phyloP scores from a whole-genome alignment of 179 eudicot genomes.

The Camellia oleifera region DNA sequence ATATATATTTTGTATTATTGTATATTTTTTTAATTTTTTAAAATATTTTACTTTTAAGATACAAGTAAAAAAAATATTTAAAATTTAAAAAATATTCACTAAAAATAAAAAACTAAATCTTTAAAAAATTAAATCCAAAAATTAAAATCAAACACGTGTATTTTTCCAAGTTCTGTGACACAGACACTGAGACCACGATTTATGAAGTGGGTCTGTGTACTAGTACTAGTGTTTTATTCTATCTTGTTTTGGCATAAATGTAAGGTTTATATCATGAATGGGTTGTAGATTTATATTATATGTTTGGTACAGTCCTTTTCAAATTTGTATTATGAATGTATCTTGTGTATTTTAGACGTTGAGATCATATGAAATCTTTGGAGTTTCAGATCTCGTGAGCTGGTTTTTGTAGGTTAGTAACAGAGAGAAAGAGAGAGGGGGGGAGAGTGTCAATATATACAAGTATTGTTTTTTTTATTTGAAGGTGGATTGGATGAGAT shows the following conservation, averaged over 20 bases:
- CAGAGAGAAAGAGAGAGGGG: background rate
- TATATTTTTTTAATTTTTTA: no score
- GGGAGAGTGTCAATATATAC: no score
- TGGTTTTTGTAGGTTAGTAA: conserved; percentile 20
- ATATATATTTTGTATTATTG: no score
- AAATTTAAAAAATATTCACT: no score
- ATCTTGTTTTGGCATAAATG: conserved; percentile 19
- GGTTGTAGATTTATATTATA: conserved; percentile 18
- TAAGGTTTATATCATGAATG: conserved; percentile 31
- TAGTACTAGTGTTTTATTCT: background rate
- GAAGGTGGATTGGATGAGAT: no score
- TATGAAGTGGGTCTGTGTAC: background rate
- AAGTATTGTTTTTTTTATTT: no score
- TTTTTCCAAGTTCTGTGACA: background rate
- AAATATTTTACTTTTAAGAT: no score
- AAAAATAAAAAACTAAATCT: no score
- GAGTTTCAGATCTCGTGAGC: conserved; percentile 37
- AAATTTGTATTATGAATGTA: background rate
- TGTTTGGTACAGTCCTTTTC: conserved; percentile 26
- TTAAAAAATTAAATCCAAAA: no score
- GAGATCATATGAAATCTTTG: conserved; percentile 17
- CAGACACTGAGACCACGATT: background rate
- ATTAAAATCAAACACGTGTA: no score
- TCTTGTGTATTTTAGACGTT: conserved; percentile 9
- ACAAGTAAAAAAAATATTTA: no score